phyloP scores from a whole-genome alignment of 495 filamentous ascomycete genomes.

The Aspergillus incahuasiensis region DNA sequence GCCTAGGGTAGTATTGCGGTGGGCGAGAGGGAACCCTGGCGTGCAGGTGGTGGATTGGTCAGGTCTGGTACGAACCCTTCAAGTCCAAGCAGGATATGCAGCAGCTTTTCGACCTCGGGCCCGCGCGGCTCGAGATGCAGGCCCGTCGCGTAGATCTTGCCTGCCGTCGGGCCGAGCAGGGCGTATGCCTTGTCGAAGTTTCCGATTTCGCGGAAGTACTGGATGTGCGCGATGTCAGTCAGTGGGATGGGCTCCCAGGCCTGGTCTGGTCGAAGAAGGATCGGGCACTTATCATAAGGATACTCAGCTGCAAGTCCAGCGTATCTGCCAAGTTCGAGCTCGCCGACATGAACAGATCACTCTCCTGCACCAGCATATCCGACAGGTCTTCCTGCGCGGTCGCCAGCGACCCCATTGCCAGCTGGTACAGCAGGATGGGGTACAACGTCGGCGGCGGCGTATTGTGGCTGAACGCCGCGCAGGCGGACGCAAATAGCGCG shows the following conservation, averaged over 20 bases:
- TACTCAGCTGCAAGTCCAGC: not conserved
- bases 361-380: not conserved
- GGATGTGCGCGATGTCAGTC: not conserved
- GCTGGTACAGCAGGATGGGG: not conserved
- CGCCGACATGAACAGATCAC: not conserved
- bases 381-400: not conserved
- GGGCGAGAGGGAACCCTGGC: too few relatives aligned
- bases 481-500: not conserved
- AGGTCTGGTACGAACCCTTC: not conserved
- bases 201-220: not conserved
- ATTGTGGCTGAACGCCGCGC: not conserved
- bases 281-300: constrained; percentile 1
- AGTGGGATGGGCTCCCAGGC: not conserved
- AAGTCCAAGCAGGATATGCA: not conserved
- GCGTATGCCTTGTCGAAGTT: constrained; percentile 1
- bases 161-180: not conserved
- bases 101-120: not conserved
- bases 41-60: too few relatives aligned
- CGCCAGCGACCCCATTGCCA: not conserved
- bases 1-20: too few relatives aligned
- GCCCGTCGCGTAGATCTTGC: not conserved
- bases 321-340: not conserved
- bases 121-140: not conserved
- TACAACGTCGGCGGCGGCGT: not conserved
- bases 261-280: too few relatives aligned